Percentiles rank a stretch among this genome's conserved stretches.
Evolutionary conservation across 2,329 filamentous ascomycete genomes (phyloP).

Genomic region (Triangularia verruculosa): DNA sequence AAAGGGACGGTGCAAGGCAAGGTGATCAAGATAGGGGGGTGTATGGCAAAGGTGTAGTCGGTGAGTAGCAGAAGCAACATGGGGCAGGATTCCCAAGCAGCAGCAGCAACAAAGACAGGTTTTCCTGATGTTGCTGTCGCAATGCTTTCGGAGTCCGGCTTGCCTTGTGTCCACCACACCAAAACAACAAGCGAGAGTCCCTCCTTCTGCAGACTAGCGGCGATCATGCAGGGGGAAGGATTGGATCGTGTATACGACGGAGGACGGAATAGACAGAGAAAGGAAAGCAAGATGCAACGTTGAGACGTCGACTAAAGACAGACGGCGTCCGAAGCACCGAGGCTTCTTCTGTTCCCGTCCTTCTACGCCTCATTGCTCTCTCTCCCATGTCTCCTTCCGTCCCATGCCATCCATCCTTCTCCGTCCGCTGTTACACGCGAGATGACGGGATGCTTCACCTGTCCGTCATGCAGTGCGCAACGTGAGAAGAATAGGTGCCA

Average conservation of each 20-base stretch:
- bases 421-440: not conserved
- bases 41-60: not conserved
- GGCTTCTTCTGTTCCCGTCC: not conserved
- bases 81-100: not conserved
- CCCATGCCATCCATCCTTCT: not conserved
- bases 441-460: not conserved
- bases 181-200: not conserved
- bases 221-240: constrained; percentile 25
- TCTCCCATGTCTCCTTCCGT: not conserved
- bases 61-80: constrained; percentile 1
- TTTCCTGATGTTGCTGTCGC: not conserved
- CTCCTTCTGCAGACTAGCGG: constrained; percentile 12
- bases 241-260: constrained; percentile 6
- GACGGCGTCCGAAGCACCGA: constrained; percentile 9
- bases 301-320: constrained; percentile 12
- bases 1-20: not conserved
- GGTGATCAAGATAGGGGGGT: not conserved
- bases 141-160: constrained; percentile 14
- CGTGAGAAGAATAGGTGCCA: not conserved
- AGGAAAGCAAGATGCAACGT: constrained; percentile 6
- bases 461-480: constrained; percentile 3
- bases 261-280: constrained; percentile 3
- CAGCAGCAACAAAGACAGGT: not conserved
- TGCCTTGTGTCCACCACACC: not conserved
- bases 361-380: not conserved